Conservation (phyloP, 2,329 filamentous ascomycete genomes). For the Amauroascus verrucosus region DNA sequence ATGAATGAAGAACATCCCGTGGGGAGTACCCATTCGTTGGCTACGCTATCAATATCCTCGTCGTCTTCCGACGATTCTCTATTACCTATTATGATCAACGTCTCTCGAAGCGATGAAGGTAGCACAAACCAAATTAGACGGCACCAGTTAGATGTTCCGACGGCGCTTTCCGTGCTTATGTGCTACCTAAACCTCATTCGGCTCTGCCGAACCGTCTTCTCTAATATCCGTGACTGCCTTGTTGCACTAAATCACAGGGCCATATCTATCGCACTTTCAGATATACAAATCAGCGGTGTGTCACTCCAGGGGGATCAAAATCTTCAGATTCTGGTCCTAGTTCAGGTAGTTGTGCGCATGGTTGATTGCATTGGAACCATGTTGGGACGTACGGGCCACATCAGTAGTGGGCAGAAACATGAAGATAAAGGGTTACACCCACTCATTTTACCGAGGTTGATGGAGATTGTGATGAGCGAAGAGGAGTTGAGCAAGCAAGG, state of each 20-base stretch:
- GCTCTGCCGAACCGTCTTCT: constrained; percentile 5
- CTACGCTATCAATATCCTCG: not conserved
- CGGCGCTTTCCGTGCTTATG: constrained; percentile 1
- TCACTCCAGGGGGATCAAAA: constrained; percentile 7
- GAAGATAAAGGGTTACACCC: not conserved
- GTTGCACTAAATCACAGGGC: constrained; percentile 6
- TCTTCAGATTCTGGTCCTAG: constrained; percentile 7
- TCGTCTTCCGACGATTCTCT: constrained; percentile 6
- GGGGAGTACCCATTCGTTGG: constrained; percentile 4
- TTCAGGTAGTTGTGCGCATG: constrained; percentile 8
- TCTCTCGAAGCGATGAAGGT: not conserved
- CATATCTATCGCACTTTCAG: constrained; percentile 7
- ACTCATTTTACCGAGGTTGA: not conserved
- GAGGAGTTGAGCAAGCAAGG: not conserved
- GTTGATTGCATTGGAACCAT: constrained; percentile 6
- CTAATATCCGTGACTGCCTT: not conserved
- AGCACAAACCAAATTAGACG: not conserved
- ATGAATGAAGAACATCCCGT: not conserved
- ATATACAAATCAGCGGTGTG: constrained; percentile 8
- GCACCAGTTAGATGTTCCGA: not conserved
- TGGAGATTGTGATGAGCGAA: constrained; percentile 5
- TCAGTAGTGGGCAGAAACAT: not conserved
- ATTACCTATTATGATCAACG: not conserved
- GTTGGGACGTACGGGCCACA: not conserved
- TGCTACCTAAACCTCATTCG: constrained; percentile 8